Evolutionary conservation across 306 rosid species (phyloP).

Genomic region (Malus fusca): DNA sequence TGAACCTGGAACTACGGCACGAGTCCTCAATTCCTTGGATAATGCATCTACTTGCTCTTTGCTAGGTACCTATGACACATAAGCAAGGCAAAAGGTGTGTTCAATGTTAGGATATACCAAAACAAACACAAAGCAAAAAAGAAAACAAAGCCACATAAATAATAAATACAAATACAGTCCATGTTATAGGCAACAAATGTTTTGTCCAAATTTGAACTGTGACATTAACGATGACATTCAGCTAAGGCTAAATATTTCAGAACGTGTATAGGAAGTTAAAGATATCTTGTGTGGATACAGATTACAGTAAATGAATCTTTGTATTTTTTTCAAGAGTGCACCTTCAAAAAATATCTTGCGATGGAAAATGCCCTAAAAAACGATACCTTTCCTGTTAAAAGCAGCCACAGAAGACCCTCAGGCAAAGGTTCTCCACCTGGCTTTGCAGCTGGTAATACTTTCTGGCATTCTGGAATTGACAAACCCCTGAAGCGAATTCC

Average conservation of each 20-base stretch:
- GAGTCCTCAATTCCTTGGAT: conserved; percentile 67
- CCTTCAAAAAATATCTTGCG: neutral
- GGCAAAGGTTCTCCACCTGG: conserved; percentile 97
- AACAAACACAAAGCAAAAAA: neutral
- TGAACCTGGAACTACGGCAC: conserved; percentile 86
- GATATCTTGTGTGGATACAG: neutral
- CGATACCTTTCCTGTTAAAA: conserved; percentile 82
- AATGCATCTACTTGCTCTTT: conserved; percentile 88
- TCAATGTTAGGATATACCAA: neutral
- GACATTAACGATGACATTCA: neutral
- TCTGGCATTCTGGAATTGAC: conserved; percentile 91
- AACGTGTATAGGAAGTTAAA: neutral
- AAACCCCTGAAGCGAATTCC: conserved; percentile 92
- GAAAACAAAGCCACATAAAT: neutral
- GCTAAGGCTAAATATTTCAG: neutral
- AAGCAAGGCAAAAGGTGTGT: conserved; percentile 5
- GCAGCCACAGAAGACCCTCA: conserved; percentile 91
- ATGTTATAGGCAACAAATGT: neutral
- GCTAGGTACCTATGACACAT: conserved; percentile 62
- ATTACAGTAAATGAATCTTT: neutral
- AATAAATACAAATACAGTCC: neutral
- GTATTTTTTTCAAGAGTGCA: neutral
- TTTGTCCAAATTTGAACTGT: neutral
- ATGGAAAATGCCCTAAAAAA: conserved; percentile 1
- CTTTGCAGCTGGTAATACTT: conserved; percentile 68